phyloP scores from a whole-genome alignment of 2,329 filamentous ascomycete genomes.

The Aspergillus candidus region DNA sequence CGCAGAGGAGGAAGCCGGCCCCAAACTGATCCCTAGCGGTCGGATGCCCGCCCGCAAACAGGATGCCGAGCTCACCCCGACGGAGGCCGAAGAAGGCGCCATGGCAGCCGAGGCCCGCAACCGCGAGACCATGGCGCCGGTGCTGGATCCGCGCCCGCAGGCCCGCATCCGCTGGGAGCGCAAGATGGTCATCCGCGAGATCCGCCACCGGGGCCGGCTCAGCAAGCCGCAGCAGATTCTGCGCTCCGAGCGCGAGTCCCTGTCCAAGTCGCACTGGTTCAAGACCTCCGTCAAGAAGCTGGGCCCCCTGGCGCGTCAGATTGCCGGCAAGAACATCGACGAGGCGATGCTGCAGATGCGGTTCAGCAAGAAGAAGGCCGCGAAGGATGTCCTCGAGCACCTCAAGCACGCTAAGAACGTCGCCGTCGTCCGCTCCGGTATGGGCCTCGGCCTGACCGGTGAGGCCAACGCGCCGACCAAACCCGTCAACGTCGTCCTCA shows the following conservation, averaged over 20 bases:
- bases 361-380: constrained; percentile 90
- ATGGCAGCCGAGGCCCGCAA: constrained; percentile 36
- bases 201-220: constrained; percentile 62
- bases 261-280: constrained; percentile 62
- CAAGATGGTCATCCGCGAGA: constrained; percentile 72
- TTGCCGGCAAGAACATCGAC: constrained; percentile 86
- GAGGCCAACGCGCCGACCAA: constrained; percentile 24
- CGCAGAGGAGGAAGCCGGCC: constrained; percentile 29
- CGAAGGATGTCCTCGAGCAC: constrained; percentile 70
- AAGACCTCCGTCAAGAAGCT: constrained; percentile 91
- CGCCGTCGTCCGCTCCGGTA: constrained; percentile 72
- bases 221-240: constrained; percentile 61
- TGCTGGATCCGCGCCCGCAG: constrained; percentile 68
- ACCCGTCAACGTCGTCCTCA: constrained; percentile 60
- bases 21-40: constrained; percentile 21
- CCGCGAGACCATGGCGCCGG: constrained; percentile 52
- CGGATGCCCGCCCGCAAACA: constrained; percentile 22
- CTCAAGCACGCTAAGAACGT: constrained; percentile 74
- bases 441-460: constrained; percentile 58
- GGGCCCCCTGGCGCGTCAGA: constrained; percentile 75
- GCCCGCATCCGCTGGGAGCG: constrained; percentile 70
- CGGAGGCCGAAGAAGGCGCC: constrained; percentile 9
- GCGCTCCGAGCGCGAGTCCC: constrained; percentile 55
- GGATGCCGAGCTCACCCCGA: constrained; percentile 8
- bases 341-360: constrained; percentile 93